Evolutionary conservation across 345 rosid species (phyloP).

Genomic region (Angophora floribunda): DNA sequence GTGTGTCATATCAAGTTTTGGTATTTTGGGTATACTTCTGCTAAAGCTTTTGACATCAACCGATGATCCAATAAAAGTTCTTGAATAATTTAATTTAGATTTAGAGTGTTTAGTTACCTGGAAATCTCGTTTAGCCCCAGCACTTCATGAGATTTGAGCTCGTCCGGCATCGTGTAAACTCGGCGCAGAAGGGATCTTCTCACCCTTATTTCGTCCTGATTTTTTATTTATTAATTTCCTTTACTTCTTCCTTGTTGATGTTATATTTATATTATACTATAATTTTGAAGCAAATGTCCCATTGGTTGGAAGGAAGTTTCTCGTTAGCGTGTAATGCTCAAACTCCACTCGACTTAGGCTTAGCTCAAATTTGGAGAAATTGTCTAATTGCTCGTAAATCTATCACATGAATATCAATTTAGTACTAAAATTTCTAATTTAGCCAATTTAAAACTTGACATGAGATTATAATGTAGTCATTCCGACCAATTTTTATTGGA

Average conservation of each 20-base stretch:
- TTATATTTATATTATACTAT: neutral
- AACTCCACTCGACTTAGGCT: neutral
- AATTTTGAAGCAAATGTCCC: neutral
- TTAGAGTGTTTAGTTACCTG: too few relatives aligned
- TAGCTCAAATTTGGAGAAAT: neutral
- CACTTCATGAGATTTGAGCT: neutral
- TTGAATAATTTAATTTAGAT: too few relatives aligned
- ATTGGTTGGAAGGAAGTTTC: neutral
- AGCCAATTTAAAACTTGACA: too few relatives aligned
- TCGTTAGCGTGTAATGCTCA: neutral
- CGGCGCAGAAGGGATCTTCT: neutral
- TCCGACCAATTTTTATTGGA: rapidly evolving
- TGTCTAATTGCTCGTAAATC: neutral
- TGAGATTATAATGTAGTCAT: rapidly evolving
- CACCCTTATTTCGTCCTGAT: neutral
- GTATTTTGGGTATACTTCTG: too few relatives aligned
- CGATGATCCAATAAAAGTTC: too few relatives aligned
- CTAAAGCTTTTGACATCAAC: too few relatives aligned
- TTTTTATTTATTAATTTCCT: neutral
- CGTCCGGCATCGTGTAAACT: neutral
- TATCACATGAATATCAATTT: too few relatives aligned
- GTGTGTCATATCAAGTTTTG: too few relatives aligned
- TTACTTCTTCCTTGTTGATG: neutral
- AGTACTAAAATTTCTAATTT: too few relatives aligned
- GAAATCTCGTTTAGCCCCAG: too few relatives aligned